Conservation (phyloP, 164 flowering plant genomes). For the Berberis vulgaris region DNA sequence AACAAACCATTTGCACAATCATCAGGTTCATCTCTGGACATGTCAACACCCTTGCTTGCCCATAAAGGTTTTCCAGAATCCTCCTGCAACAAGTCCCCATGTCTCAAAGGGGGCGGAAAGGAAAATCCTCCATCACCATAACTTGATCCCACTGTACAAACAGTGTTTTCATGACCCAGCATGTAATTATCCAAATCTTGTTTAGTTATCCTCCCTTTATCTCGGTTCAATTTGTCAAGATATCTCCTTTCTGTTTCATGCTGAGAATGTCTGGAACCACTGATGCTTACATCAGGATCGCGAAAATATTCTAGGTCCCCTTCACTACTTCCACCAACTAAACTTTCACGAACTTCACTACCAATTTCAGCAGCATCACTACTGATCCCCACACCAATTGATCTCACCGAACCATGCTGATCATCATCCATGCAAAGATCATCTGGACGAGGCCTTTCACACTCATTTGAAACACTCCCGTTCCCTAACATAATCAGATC, state of each 20-base stretch:
- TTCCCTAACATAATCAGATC: conserved; percentile 71
- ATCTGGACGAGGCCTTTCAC: conserved; percentile 49
- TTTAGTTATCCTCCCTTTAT: conserved; percentile 27
- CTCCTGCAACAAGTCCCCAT: conserved; percentile 34
- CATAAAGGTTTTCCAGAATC: conserved; percentile 47
- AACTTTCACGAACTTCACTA: conserved; percentile 77
- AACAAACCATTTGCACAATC: conserved; percentile 33
- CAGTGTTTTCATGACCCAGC: conserved; percentile 35
- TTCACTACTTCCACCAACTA: conserved; percentile 80
- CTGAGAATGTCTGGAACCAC: conserved; percentile 33
- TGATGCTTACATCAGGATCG: conserved; percentile 48
- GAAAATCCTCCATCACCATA: conserved; percentile 62
- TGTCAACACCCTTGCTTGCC: conserved; percentile 38
- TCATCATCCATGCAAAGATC: conserved; percentile 72
- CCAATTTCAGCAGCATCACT: conserved; percentile 92
- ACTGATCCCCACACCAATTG: conserved; percentile 94
- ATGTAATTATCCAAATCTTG: conserved; percentile 33
- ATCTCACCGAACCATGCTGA: conserved; percentile 91
- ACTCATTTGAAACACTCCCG: conserved; percentile 43
- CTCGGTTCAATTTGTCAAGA: conserved; percentile 31
- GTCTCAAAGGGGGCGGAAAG: conserved; percentile 58
- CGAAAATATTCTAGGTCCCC: conserved; percentile 73
- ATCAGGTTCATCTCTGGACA: conserved; percentile 30
- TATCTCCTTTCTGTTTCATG: conserved; percentile 29
- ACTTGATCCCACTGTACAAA: conserved; percentile 20